These are phyloP conservation scores for Poronia punctata DNA, from an alignment of 495 filamentous ascomycete species.

Conservation along the genomic window DNA sequence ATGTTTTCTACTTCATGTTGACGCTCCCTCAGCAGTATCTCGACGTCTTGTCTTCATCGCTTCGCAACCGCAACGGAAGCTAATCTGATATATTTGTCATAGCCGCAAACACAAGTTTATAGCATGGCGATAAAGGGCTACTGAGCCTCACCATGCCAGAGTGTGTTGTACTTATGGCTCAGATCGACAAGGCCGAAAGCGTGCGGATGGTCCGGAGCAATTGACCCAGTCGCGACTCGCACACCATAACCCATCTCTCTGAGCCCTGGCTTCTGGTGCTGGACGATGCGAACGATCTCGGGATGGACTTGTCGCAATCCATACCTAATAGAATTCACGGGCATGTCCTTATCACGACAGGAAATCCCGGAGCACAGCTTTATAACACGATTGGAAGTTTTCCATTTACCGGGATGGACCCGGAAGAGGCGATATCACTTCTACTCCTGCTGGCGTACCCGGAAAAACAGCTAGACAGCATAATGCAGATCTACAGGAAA, in stretches of 20 bases:
- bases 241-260: constrained; percentile 20
- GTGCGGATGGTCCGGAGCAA: too few relatives aligned
- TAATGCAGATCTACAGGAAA: constrained; percentile 11
- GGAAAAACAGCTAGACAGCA: constrained; percentile 5
- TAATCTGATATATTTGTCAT: constrained; percentile 5
- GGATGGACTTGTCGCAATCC: constrained; percentile 23
- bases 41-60: constrained; percentile 4
- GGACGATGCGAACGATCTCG: constrained; percentile 42
- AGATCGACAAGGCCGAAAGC: too few relatives aligned
- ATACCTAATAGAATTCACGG: constrained; percentile 31
- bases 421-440: constrained; percentile 13
- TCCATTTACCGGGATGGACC: constrained; percentile 22
- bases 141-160: constrained; percentile 3
- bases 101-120: constrained; percentile 1
- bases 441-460: constrained; percentile 15
- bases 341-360: constrained; percentile 34
- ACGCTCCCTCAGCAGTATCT: constrained; percentile 5
- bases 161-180: constrained; percentile 3
- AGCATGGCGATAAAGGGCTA: background rate
- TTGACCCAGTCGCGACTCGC: too few relatives aligned
- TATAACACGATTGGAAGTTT: constrained; percentile 27
- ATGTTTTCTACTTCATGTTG: constrained; percentile 2
- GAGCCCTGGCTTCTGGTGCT: constrained; percentile 39
- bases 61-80: background rate
- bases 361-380: constrained; percentile 25